phyloP scores from a whole-genome alignment of 495 filamentous ascomycete species.

The Margaritispora aquatica region DNA sequence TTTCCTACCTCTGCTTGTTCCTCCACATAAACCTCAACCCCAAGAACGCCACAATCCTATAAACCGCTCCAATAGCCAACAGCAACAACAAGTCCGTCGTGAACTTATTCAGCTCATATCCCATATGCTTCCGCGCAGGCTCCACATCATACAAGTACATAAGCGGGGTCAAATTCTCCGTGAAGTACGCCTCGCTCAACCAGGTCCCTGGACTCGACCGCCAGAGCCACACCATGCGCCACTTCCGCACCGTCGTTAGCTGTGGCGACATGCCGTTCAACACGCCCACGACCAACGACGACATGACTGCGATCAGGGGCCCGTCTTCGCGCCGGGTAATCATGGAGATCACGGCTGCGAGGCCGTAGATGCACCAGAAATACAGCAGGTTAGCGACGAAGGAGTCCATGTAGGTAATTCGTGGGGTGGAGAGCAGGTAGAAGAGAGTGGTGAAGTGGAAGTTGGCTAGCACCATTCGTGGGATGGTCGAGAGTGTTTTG shows the following conservation, averaged over 20 bases:
- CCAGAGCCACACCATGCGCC: conserved; percentile 54
- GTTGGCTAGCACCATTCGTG: conserved; percentile 42
- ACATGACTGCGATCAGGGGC: conserved; percentile 42
- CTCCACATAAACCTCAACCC: conserved; percentile 26
- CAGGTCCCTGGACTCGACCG: conserved; percentile 44
- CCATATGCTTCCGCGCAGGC: conserved; percentile 27
- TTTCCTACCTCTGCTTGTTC: conserved; percentile 9
- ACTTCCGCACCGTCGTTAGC: conserved; percentile 37
- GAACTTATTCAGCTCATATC: conserved; percentile 34
- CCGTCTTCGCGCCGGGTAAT: conserved; percentile 40
- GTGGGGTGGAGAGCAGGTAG: conserved; percentile 41
- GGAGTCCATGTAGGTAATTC: conserved; percentile 37
- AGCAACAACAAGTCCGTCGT: conserved; percentile 33
- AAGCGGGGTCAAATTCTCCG: conserved; percentile 38
- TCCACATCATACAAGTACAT: conserved; percentile 40
- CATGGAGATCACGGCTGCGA: conserved; percentile 45
- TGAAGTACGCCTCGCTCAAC: conserved; percentile 51
- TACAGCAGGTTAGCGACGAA: conserved; percentile 46
- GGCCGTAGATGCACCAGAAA: conserved; percentile 53
- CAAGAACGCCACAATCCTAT: conserved; percentile 36
- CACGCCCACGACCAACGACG: conserved; percentile 39
- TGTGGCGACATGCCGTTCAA: conserved; percentile 44
- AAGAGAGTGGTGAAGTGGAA: conserved; percentile 50
- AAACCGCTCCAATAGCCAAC: conserved; percentile 32
- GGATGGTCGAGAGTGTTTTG: conserved; percentile 43